phyloP scores from a whole-genome alignment of 2,329 filamentous ascomycete genomes.

The Leptographium wingfieldii region DNA sequence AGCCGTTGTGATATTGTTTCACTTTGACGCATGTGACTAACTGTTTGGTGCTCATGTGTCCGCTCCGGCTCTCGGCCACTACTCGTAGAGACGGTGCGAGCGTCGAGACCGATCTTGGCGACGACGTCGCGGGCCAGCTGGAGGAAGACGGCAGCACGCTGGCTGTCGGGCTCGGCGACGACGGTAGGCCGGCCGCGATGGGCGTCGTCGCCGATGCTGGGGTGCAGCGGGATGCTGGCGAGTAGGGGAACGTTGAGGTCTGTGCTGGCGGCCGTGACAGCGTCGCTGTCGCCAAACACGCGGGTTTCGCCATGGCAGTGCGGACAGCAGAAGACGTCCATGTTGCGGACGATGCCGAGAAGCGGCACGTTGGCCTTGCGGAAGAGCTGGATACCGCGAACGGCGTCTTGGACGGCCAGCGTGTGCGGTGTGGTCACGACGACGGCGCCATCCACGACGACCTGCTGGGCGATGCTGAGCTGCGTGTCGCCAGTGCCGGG shows the following conservation, averaged over 20 bases:
- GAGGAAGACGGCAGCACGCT: constrained; percentile 59
- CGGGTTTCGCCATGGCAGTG: constrained; percentile 61
- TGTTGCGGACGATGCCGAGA: constrained; percentile 83
- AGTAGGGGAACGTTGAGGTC: constrained; percentile 68
- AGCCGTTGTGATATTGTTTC: too few species aligned
- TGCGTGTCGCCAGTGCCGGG: constrained; percentile 94
- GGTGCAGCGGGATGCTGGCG: constrained; percentile 80
- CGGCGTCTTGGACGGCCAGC: constrained; percentile 79
- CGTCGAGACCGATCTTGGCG: constrained; percentile 26
- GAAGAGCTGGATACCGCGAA: constrained; percentile 90
- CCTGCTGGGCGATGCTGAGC: constrained; percentile 89
- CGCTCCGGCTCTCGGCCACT: too few species aligned
- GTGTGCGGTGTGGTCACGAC: constrained; percentile 93
- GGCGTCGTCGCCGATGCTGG: constrained; percentile 74
- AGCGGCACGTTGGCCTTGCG: constrained; percentile 69
- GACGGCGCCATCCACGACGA: constrained; percentile 74
- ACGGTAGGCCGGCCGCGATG: constrained; percentile 83
- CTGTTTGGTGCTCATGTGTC: too few species aligned
- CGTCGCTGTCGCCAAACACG: constrained; percentile 58
- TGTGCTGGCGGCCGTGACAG: constrained; percentile 55
- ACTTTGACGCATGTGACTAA: too few species aligned
- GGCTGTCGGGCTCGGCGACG: constrained; percentile 68
- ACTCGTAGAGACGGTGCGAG: not conserved
- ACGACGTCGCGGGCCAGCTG: constrained; percentile 49
- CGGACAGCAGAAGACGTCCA: constrained; percentile 74